Evolutionary conservation across 352 stramenopile genomes (phyloP).

Genomic region (Phytophthora kernoviae): DNA sequence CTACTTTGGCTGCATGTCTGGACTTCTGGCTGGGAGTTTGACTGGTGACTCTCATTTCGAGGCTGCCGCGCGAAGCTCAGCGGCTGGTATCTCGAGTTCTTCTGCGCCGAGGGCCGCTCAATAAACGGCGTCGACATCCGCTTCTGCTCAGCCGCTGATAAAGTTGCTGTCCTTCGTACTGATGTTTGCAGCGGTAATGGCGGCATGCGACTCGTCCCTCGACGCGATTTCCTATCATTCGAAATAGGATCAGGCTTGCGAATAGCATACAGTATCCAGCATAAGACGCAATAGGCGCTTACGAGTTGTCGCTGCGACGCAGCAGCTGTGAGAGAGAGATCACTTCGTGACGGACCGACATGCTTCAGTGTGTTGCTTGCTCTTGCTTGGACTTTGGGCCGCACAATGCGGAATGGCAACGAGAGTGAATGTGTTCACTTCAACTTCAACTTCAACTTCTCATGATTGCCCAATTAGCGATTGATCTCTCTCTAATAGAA

Average conservation of each 20-base stretch:
- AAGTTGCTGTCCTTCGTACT: conserved; percentile 6
- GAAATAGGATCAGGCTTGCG: not conserved
- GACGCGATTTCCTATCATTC: conserved; percentile 15
- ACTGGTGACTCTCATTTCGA: conserved; percentile 10
- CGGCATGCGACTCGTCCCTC: conserved; percentile 9
- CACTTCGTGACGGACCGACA: conserved; percentile 72
- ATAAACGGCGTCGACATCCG: not conserved
- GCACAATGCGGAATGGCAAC: conserved; percentile 12
- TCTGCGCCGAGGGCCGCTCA: conserved; percentile 5
- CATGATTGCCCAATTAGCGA: conserved; percentile 14
- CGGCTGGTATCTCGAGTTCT: conserved; percentile 10
- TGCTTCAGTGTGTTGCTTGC: conserved; percentile 20
- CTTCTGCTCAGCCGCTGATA: too few relatives aligned
- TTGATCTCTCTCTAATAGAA: conserved; percentile 4
- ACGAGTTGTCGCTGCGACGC: conserved; percentile 48
- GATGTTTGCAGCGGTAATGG: conserved; percentile 32
- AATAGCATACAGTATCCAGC: not conserved
- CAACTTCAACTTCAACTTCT: conserved; percentile 40
- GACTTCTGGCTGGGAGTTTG: conserved; percentile 24
- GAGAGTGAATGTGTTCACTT: conserved; percentile 30
- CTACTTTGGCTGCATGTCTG: conserved; percentile 15
- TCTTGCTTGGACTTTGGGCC: conserved; percentile 5
- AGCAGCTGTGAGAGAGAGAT: conserved; percentile 78
- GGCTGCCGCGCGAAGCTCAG: conserved; percentile 21
- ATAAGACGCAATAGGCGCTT: conserved; percentile 6